Percentiles rank a stretch among this genome's conserved stretches.
Conservation (phyloP, 2,329 filamentous ascomycete genomes). For the Fusarium sp. region DNA sequence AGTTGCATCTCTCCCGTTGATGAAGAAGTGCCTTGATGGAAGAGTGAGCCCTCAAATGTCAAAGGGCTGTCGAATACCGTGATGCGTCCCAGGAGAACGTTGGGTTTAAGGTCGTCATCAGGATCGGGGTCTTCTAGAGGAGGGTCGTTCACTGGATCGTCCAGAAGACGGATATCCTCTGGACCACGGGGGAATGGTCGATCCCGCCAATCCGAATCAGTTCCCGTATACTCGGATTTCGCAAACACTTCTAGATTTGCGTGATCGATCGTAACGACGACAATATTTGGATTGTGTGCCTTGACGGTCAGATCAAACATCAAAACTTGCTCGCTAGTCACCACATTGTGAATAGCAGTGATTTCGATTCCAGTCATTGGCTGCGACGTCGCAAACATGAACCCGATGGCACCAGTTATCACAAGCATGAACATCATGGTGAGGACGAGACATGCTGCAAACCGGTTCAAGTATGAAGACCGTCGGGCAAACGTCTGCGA, state of each 20-base stretch:
- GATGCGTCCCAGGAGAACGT: conserved; percentile 91
- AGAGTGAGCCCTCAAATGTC: conserved; percentile 88
- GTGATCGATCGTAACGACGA: conserved; percentile 84
- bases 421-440: conserved; percentile 82
- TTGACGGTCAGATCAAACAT: conserved; percentile 92
- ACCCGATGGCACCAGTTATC: conserved; percentile 84
- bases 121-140: conserved; percentile 69
- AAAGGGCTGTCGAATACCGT: conserved; percentile 87
- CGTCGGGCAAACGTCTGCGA: conserved; percentile 72
- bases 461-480: conserved; percentile 72
- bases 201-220: conserved; percentile 68
- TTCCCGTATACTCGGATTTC: conserved; percentile 88
- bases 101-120: conserved; percentile 69
- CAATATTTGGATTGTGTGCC: conserved; percentile 91
- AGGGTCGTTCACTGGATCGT: conserved; percentile 51
- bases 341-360: conserved; percentile 83
- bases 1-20: conserved; percentile 88
- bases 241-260: conserved; percentile 94
- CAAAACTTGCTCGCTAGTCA: conserved; percentile 92
- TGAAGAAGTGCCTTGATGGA: conserved; percentile 74
- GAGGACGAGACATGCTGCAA: conserved; percentile 88
- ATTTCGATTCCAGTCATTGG: conserved; percentile 83
- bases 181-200: conserved; percentile 43
- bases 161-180: conserved; percentile 41
- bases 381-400: conserved; percentile 91